These are phyloP conservation scores for Furcasterigmium sp. DNA, from an alignment of 2,329 filamentous ascomycete species.

Conservation along the genomic window DNA sequence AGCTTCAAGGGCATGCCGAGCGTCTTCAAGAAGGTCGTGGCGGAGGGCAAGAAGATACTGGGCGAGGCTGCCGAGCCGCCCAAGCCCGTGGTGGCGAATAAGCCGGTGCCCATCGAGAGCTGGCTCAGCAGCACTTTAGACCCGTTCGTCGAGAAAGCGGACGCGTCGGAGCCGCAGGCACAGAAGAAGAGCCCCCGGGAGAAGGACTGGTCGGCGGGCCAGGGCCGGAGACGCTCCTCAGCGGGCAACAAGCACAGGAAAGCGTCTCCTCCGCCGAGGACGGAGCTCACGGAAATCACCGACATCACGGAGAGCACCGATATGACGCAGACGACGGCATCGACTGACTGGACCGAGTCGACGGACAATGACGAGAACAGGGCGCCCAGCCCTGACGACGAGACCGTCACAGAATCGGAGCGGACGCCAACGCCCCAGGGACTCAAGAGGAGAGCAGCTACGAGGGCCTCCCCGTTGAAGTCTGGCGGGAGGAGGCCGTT, in stretches of 20 bases:
- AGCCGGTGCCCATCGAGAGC: slow-evolving; percentile 59
- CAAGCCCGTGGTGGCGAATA: slow-evolving; percentile 42
- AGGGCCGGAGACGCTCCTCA: slow-evolving; percentile 16
- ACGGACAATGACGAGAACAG: slow-evolving; percentile 9
- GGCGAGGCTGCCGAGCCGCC: slow-evolving; percentile 55
- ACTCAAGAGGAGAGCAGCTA: slow-evolving; percentile 52
- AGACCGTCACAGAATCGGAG: slow-evolving; percentile 12
- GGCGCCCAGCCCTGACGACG: slow-evolving; percentile 7
- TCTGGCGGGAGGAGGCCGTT: slow-evolving; percentile 42
- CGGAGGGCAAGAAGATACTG: slow-evolving; percentile 60
- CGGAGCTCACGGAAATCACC: slow-evolving; percentile 12
- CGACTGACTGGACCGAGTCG: slow-evolving; percentile 8
- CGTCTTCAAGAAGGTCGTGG: slow-evolving; percentile 59
- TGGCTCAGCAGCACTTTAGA: slow-evolving; percentile 61
- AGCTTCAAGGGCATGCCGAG: slow-evolving; percentile 59
- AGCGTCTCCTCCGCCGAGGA: slow-evolving; percentile 16
- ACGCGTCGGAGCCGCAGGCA: slow-evolving; percentile 9
- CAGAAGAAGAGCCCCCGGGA: slow-evolving; percentile 27
- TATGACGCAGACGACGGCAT: slow-evolving; percentile 9
- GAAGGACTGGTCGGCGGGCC: slow-evolving; percentile 1
- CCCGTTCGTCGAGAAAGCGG: slow-evolving; percentile 47
- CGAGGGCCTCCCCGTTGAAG: slow-evolving; percentile 46
- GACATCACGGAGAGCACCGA: slow-evolving; percentile 10
- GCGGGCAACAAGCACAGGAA: slow-evolving; percentile 15
- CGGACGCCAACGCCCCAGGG: slow-evolving; percentile 30